Evolutionary conservation across 306 rosid species (phyloP).

Genomic region (Castanospermum australe): DNA sequence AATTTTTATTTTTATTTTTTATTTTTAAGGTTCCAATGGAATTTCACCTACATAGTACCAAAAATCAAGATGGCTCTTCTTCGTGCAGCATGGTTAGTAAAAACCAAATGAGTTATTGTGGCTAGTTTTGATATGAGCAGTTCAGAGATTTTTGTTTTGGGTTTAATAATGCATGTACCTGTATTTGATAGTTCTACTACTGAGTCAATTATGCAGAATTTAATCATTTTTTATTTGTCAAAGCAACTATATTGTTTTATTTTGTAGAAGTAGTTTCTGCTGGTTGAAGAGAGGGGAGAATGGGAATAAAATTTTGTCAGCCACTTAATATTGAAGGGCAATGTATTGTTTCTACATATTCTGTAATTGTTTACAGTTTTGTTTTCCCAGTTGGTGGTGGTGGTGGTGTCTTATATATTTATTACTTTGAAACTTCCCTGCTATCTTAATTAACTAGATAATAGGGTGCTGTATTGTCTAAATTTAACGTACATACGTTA

Average conservation of each 20-base stretch:
- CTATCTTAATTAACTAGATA: background rate
- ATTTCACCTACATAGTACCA: background rate
- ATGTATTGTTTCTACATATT: background rate
- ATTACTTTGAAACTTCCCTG: constrained; percentile 5
- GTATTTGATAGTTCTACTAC: background rate
- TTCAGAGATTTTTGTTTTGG: background rate
- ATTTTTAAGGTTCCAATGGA: background rate
- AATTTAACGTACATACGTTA: background rate
- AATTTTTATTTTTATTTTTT: background rate
- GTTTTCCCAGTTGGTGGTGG: background rate
- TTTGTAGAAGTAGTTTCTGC: background rate
- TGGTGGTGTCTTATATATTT: background rate
- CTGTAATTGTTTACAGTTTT: background rate
- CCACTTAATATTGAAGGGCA: background rate
- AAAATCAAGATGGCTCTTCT: background rate
- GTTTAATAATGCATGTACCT: background rate
- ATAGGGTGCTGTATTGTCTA: background rate
- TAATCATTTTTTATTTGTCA: background rate
- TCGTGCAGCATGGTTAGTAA: background rate
- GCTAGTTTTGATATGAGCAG: background rate
- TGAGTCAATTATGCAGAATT: background rate
- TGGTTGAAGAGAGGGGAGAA: background rate
- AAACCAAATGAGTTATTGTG: background rate
- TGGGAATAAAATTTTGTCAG: background rate
- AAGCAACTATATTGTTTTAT: background rate